Percentiles rank a stretch among this genome's conserved stretches.
These are phyloP conservation scores for Aspergillus costaricaensis DNA, from an alignment of 2,329 filamentous ascomycete genomes.

Conservation along the genomic window DNA sequence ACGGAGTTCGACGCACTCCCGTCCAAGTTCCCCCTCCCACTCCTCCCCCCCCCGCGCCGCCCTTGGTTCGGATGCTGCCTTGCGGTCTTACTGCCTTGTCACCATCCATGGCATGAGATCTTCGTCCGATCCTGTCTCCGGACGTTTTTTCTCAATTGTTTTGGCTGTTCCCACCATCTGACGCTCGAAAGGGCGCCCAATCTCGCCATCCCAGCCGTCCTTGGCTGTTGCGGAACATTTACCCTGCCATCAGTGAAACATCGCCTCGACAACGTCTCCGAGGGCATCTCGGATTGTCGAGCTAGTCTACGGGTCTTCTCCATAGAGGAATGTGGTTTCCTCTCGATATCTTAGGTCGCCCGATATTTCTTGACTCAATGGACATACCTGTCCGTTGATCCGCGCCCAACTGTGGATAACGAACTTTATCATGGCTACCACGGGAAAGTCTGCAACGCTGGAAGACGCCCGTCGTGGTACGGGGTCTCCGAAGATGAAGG, in stretches of 20 bases:
- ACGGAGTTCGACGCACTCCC: slow-evolving; percentile 11
- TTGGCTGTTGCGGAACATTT: neutral
- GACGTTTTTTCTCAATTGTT: slow-evolving; percentile 14
- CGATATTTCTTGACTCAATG: slow-evolving; percentile 42
- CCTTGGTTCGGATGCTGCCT: slow-evolving; percentile 20
- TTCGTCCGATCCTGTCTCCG: slow-evolving; percentile 13
- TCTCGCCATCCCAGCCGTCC: neutral
- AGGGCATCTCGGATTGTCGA: slow-evolving; percentile 6
- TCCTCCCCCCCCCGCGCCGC: slow-evolving; percentile 21
- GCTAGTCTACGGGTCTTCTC: slow-evolving; percentile 19
- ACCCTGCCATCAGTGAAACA: slow-evolving; percentile 6
- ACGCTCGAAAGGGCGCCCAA: slow-evolving; percentile 1
- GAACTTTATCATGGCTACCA: slow-evolving; percentile 44
- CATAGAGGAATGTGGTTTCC: slow-evolving; percentile 43
- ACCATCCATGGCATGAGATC: slow-evolving; percentile 21
- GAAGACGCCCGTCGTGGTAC: slow-evolving; percentile 49
- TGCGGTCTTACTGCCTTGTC: slow-evolving; percentile 19
- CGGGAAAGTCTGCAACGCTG: slow-evolving; percentile 44
- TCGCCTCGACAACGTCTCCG: neutral
- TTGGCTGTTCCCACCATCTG: slow-evolving; percentile 2
- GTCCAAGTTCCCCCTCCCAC: slow-evolving; percentile 18
- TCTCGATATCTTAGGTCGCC: slow-evolving; percentile 30
- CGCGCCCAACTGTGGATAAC: slow-evolving; percentile 34
- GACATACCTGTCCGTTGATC: slow-evolving; percentile 41
- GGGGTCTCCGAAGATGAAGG: slow-evolving; percentile 51